Base-by-base conservation (phyloP, 768 basidiomycete species). In the Psilocybe subaeruginosa region DNA sequence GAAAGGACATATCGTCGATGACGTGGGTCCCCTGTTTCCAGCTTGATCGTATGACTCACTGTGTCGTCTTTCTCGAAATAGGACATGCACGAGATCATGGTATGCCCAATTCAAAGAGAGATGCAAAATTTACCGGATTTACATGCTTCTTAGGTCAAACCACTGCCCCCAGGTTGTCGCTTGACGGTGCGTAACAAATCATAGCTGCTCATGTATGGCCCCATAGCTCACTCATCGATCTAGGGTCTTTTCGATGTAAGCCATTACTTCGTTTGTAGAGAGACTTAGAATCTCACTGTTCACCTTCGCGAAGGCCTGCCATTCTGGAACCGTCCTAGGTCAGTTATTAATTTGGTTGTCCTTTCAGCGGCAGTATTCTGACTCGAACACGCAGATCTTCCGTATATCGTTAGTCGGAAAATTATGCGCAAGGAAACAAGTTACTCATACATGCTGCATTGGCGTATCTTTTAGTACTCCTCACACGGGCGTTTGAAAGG, bases 1-100 rank as follows among this genome's bases (percentile, higher is more conserved):
- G 45, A 77, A 78, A 0, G 92, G 94, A 0, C 82, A 90, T 57
- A 95, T 99, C 57, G 76, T 94, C 16, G 97, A 85, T 67, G 83
- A 85, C 70, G 84, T 83, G 59, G 14, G 80, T 72, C 5, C 16
- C n/a, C 11, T 23, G 4, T 31, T 48, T 6, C 7, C 1, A 19
- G 7, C 33, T 19, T 58, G 43, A 41, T 45, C 17, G 17, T 14
- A 23, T 17, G 56, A 31, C n/a, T 56, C 39, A 56, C 50, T 12
- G 35, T 11, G 35, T 11, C 9, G 12, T 43, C n/a, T 11, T 37
- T 48, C 30, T 37, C 17, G 19, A 12, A 27, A 12, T 47, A 17
- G 82, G 76, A 79, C 58, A 76, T 85, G 77, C 78, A 83, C 60
- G 72, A 75, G 1, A 76, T 84, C 9, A 80, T 85, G 79, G 82